phyloP scores from a whole-genome alignment of 768 basidiomycete genomes.

The Mycena venus region DNA sequence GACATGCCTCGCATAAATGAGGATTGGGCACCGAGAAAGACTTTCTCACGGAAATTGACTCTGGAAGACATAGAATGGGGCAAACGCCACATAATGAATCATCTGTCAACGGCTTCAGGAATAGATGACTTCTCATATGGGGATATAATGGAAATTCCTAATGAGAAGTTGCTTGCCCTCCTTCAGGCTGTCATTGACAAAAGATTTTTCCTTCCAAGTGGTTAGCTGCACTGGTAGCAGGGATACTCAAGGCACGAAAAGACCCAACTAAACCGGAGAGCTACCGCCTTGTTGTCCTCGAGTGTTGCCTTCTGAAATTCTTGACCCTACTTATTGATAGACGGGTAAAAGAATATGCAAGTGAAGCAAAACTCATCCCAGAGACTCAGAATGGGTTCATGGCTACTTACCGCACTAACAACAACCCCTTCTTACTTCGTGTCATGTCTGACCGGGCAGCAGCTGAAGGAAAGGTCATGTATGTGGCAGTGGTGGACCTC shows the following conservation, averaged over 20 bases:
- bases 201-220: neutral
- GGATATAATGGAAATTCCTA: neutral
- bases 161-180: neutral
- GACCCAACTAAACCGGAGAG: neutral
- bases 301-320: neutral
- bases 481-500: neutral
- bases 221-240: neutral
- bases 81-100: neutral
- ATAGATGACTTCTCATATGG: conserved; percentile 11
- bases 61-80: neutral
- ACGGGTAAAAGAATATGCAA: neutral
- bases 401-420: neutral
- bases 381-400: neutral
- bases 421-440: neutral
- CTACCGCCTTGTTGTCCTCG: neutral
- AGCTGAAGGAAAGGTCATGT: neutral
- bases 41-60: neutral
- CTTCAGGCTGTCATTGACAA: conserved; percentile 3
- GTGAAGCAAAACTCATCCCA: neutral
- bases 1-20: conserved; percentile 6
- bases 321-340: conserved; percentile 3
- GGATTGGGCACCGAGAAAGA: conserved; percentile 8
- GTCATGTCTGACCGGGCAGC: neutral
- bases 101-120: neutral
- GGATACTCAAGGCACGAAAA: neutral